These are phyloP conservation scores for Alternaria viburni DNA, from an alignment of 2,329 filamentous ascomycete genomes.

Conservation along the genomic window DNA sequence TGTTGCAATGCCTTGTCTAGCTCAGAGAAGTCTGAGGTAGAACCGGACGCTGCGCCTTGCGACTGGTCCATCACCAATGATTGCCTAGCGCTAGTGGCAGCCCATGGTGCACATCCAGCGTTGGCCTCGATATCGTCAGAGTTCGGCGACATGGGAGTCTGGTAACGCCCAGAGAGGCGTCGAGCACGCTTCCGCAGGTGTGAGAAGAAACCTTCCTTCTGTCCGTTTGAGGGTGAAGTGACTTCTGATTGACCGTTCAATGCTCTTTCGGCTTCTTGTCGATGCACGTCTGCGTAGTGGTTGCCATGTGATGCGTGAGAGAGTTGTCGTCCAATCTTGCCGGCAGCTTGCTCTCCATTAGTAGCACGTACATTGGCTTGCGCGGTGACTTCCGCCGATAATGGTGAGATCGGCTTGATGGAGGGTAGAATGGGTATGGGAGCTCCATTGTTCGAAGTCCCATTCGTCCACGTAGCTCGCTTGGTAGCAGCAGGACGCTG, in stretches of 20 bases:
- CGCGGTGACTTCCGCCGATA: conserved; percentile 91
- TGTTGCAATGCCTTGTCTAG: conserved; percentile 67
- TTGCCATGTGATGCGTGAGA: conserved; percentile 92
- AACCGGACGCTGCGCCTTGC: conserved; percentile 55
- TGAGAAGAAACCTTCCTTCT: conserved; percentile 97
- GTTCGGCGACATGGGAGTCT: conserved; percentile 77
- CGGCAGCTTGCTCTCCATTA: conserved; percentile 70
- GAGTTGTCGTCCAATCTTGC: conserved; percentile 94
- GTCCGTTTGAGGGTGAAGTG: conserved; percentile 76
- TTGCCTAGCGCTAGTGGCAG: conserved; percentile 75
- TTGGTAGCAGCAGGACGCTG: conserved; percentile 70
- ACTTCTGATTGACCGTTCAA: conserved; percentile 81
- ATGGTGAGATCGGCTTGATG: conserved; percentile 91
- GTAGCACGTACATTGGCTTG: conserved; percentile 74
- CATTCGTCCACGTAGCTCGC: conserved; percentile 92
- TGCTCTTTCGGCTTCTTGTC: conserved; percentile 88
- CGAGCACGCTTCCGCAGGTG: conserved; percentile 93
- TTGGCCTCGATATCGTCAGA: conserved; percentile 92
- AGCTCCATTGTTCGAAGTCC: conserved; percentile 73
- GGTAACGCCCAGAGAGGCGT: conserved; percentile 88
- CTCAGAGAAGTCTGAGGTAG: conserved; percentile 62
- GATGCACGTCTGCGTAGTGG: conserved; percentile 87
- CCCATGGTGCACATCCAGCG: conserved; percentile 88
- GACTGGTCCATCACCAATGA: conserved; percentile 74
- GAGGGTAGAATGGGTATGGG: conserved; percentile 97